phyloP scores from a whole-genome alignment of 192 early-diverging fungal genomes.

The Coemansia sp. region DNA sequence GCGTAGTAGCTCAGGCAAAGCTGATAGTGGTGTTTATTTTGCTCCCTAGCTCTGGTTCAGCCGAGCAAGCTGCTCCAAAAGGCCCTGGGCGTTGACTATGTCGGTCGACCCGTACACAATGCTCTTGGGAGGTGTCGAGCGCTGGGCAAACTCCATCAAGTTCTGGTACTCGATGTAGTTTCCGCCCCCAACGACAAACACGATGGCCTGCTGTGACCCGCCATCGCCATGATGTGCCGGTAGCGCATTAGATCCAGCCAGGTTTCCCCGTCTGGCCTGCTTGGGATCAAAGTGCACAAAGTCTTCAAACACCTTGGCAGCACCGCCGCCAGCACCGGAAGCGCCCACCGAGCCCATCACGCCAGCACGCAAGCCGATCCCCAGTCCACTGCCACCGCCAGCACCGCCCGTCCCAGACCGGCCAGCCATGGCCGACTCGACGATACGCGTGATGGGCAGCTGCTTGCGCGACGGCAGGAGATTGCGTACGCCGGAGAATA shows the following conservation, averaged over 20 bases:
- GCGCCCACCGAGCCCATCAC: conserved; percentile 1
- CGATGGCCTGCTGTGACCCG: conserved; percentile 83
- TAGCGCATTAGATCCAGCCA: conserved; percentile 39
- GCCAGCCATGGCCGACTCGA: conserved; percentile 81
- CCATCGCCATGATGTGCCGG: conserved; percentile 46
- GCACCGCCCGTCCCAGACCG: conserved; percentile 29
- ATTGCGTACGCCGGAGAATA: conserved; percentile 90
- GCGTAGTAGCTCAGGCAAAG: too few species aligned
- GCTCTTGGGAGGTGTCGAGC: conserved; percentile 62
- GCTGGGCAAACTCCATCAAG: conserved; percentile 82
- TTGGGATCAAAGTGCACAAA: conserved; percentile 91
- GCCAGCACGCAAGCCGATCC: conserved; percentile 13
- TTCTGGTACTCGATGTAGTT: conserved; percentile 99
- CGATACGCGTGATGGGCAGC: conserved; percentile 77
- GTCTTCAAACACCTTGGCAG: conserved; percentile 59
- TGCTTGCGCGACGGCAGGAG: conserved; percentile 89
- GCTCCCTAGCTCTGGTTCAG: conserved; percentile 45
- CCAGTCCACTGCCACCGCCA: conserved; percentile 8
- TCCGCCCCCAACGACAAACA: conserved; percentile 97
- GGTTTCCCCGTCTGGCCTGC: conserved; percentile 56
- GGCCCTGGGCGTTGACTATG: conserved; percentile 72
- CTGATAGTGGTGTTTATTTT: too few species aligned
- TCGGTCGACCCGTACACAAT: conserved; percentile 96
- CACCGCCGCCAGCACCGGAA: conserved; percentile 4
- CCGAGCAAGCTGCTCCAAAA: conserved; percentile 72